Conservation (phyloP, 2,329 filamentous ascomycete species). For the Ophiognomonia clavigignenti-juglandacearum region DNA sequence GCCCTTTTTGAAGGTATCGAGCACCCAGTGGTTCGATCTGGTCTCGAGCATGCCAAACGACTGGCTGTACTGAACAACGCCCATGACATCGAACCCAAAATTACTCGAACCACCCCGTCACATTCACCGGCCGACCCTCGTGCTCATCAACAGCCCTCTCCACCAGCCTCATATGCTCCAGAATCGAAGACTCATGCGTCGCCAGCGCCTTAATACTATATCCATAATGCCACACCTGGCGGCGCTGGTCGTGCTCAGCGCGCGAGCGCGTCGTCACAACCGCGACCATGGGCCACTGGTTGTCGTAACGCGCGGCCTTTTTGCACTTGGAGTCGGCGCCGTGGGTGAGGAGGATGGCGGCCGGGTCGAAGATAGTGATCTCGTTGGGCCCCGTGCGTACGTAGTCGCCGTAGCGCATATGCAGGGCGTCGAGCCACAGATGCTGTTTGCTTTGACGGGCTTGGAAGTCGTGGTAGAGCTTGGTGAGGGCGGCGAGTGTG, state of each 20-base stretch:
- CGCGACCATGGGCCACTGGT: not conserved
- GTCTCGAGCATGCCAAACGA: not conserved
- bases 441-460: not conserved
- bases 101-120: conserved; percentile 1
- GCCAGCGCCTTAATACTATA: conserved; percentile 1
- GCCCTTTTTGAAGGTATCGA: not conserved
- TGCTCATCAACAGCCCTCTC: not conserved
- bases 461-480: not conserved
- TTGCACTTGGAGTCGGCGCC: conserved; percentile 18
- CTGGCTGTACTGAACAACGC: conserved; percentile 1
- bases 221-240: not conserved
- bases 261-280: not conserved
- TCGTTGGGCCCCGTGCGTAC: conserved; percentile 5
- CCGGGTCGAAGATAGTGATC: conserved; percentile 7
- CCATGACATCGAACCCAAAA: conserved; percentile 1
- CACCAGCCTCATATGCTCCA: not conserved
- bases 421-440: conserved; percentile 1
- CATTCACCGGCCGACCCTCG: not conserved
- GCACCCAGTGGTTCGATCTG: not conserved
- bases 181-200: not conserved
- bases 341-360: conserved; percentile 19
- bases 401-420: conserved; percentile 2
- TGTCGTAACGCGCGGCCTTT: conserved; percentile 19
- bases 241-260: not conserved
- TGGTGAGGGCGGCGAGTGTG: not conserved